A percentile compares a stretch with the other conserved stretches of the same genome.
phyloP scores from a whole-genome alignment of 148 eudicot genomes.

The Pharnaceum exiguum region DNA sequence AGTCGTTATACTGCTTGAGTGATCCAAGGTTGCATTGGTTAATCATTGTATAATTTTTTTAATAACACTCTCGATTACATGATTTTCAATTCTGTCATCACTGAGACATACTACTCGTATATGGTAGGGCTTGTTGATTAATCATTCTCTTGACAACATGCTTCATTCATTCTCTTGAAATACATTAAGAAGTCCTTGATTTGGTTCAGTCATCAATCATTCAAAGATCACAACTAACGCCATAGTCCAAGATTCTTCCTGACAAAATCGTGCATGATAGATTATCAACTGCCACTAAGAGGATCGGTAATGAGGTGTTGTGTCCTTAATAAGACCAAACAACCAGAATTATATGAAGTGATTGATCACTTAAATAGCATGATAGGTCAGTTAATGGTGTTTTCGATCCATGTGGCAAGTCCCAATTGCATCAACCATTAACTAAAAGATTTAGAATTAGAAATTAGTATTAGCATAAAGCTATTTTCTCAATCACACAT shows the following conservation, averaged over 20 bases:
- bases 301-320: slow-evolving; percentile 11
- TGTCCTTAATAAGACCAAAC: slow-evolving; percentile 16
- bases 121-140: neutral
- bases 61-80: too few species aligned
- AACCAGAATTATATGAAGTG: slow-evolving; percentile 6
- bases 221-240: slow-evolving; percentile 8
- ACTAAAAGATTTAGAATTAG: neutral
- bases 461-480: neutral
- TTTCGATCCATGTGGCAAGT: slow-evolving; percentile 11
- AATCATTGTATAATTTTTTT: too few species aligned
- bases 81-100: too few species aligned
- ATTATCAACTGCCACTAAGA: slow-evolving; percentile 6
- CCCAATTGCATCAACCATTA: slow-evolving; percentile 9
- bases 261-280: slow-evolving; percentile 22
- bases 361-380: slow-evolving; percentile 13
- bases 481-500: slow-evolving; percentile 12
- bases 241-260: slow-evolving; percentile 20
- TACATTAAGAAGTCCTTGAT: neutral
- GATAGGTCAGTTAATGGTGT: slow-evolving; percentile 4
- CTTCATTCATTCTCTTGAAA: slow-evolving; percentile 2
- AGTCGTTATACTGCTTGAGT: too few species aligned
- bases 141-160: neutral
- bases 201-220: slow-evolving; percentile 16
- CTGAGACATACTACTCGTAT: too few species aligned
- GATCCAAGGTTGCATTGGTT: too few species aligned